Percentiles rank a stretch among this genome's conserved stretches.
phyloP scores from a whole-genome alignment of 2,329 filamentous ascomycete species.

The Myriosclerotinia duriaeana region DNA sequence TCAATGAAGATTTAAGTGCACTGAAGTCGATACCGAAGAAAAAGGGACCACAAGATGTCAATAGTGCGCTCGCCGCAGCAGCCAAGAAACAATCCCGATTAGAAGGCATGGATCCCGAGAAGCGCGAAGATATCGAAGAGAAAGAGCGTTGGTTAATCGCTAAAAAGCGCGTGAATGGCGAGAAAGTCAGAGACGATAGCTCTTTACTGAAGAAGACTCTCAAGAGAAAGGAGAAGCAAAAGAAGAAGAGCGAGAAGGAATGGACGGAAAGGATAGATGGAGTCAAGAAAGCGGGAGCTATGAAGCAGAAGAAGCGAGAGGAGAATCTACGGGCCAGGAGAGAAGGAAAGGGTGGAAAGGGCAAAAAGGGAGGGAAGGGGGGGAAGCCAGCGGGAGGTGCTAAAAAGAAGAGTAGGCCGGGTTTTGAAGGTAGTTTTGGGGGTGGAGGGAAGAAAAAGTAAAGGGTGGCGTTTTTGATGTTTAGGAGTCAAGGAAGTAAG shows the following conservation, averaged over 20 bases:
- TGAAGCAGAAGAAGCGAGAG: constrained; percentile 78
- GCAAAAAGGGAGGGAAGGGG: constrained; percentile 55
- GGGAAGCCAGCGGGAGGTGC: constrained; percentile 54
- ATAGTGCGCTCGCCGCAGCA: constrained; percentile 79
- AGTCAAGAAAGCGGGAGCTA: constrained; percentile 72
- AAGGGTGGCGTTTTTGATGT: background rate
- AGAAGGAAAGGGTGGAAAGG: constrained; percentile 69
- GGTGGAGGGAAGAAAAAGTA: constrained; percentile 32
- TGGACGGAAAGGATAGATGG: constrained; percentile 74
- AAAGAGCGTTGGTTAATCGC: constrained; percentile 95
- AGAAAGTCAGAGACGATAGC: constrained; percentile 84
- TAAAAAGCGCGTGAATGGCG: constrained; percentile 82
- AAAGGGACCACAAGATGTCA: constrained; percentile 81
- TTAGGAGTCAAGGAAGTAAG: background rate
- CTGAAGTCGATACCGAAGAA: constrained; percentile 68
- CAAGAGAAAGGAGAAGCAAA: constrained; percentile 85
- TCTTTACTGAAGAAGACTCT: constrained; percentile 87
- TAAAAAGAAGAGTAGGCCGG: constrained; percentile 48
- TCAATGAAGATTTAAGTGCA: constrained; percentile 67
- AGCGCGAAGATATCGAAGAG: constrained; percentile 82
- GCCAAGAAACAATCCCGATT: constrained; percentile 85
- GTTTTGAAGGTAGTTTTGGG: constrained; percentile 56
- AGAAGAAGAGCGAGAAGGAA: constrained; percentile 88
- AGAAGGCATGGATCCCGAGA: constrained; percentile 70
- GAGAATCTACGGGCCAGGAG: constrained; percentile 72